Conservation (phyloP, 176 grass and related monocot genomes). For the Cenchrus fungigraminus region DNA sequence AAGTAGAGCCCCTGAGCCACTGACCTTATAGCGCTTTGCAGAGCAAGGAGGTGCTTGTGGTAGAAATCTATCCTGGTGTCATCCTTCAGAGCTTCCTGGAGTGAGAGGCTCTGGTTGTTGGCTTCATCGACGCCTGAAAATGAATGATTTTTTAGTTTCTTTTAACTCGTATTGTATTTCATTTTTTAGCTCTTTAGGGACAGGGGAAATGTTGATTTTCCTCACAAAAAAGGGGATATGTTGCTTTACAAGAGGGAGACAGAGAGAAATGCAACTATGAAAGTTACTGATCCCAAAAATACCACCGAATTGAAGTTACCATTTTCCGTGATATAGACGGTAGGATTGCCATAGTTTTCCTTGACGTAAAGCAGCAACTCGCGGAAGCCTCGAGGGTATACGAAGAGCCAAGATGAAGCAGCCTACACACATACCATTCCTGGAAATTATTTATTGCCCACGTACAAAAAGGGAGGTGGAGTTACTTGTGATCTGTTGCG, state of each 20-base stretch:
- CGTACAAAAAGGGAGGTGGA: not conserved
- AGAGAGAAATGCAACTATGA: no score
- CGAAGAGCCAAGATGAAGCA: slow-evolving; percentile 37
- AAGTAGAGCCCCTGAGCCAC: no score
- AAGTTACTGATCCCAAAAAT: no score
- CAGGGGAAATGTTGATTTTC: not conserved
- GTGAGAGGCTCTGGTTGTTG: slow-evolving; percentile 47
- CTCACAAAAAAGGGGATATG: no score
- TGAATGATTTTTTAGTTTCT: not conserved
- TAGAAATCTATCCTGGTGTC: slow-evolving; percentile 57
- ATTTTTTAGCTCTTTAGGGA: not conserved
- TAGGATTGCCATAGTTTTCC: slow-evolving; percentile 54
- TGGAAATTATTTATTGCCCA: not conserved
- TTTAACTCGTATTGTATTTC: not conserved
- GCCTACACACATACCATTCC: not conserved
- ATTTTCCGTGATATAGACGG: slow-evolving; percentile 47
- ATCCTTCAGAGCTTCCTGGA: slow-evolving; percentile 71
- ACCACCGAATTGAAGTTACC: slow-evolving; percentile 12
- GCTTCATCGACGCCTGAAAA: slow-evolving; percentile 47
- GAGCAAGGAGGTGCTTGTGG: slow-evolving; percentile 52
- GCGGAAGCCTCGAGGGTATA: slow-evolving; percentile 60
- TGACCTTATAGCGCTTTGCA: slow-evolving; percentile 61
- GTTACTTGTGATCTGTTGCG: not conserved
- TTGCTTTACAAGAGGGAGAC: not conserved
- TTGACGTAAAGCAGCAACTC: slow-evolving; percentile 63